These are phyloP conservation scores for Lanmaoa rubissima DNA, from an alignment of 768 basidiomycete genomes.

Conservation along the genomic window DNA sequence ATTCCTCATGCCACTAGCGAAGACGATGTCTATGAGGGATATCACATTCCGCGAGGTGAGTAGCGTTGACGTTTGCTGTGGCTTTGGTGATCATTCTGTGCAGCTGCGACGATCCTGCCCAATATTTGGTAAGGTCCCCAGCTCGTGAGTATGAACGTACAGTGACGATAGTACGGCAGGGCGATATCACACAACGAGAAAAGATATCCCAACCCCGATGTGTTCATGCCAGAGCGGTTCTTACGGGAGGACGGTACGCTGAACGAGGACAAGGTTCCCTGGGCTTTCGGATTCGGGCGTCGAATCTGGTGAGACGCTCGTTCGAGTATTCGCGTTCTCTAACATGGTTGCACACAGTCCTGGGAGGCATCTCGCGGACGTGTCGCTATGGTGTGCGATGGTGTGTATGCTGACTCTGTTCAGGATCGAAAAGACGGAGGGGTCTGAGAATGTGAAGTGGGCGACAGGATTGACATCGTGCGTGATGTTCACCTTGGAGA, in stretches of 20 bases:
- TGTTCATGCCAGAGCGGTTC: conserved; percentile 41
- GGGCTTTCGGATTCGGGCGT: conserved; percentile 23
- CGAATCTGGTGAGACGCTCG: conserved; percentile 15
- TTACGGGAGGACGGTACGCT: conserved; percentile 20
- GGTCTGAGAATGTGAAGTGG: conserved; percentile 19
- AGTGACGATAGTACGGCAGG: conserved; percentile 23
- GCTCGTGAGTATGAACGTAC: not conserved
- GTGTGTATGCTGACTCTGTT: conserved; percentile 17
- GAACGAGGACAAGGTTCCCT: conserved; percentile 11
- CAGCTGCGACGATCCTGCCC: conserved; percentile 10
- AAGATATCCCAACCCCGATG: conserved; percentile 32
- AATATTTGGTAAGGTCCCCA: conserved; percentile 11
- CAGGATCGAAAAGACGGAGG: conserved; percentile 16
- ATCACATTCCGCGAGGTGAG: conserved; percentile 31
- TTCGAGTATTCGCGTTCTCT: not conserved
- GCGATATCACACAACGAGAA: conserved; percentile 40
- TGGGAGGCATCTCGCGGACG: conserved; percentile 23
- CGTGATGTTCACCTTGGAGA: not conserved
- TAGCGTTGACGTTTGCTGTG: too few relatives aligned
- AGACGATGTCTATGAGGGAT: conserved; percentile 38
- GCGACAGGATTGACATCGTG: conserved; percentile 12
- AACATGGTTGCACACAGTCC: conserved; percentile 1
- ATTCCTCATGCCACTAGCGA: conserved; percentile 39
- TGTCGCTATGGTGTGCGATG: conserved; percentile 23
- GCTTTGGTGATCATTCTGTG: not conserved